Base-by-base conservation (phyloP, 192 early-diverging fungal species). In the Geosiphon pyriformis region DNA sequence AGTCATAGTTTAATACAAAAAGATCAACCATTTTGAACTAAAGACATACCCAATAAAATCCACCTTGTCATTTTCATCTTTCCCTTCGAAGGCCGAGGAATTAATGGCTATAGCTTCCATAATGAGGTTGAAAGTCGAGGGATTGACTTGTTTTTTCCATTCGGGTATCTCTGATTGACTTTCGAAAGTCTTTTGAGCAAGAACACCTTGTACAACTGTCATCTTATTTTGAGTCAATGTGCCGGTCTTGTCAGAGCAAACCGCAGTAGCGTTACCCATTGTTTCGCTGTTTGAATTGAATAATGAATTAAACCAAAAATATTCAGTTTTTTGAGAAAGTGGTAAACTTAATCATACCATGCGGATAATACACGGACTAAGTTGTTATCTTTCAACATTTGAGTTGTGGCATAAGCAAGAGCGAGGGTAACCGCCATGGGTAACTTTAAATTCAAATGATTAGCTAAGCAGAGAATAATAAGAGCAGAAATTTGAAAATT, bases 241-340 rank as follows among this genome's bases (percentile, higher is more conserved):
- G 12, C 92, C 92, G 8, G 92, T 94, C 75, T 94, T 94, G 74
- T 94, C 91, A 1, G 90, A 90, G 77, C 90, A 94, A 6, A 94
- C 84, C 30, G 88, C 81, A 0, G 90, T 92, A 12, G 86, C 90
- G 47, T 87, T 86, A 50, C 92, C 92, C 87, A 92, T 90, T 17
- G 88, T 91, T 77, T 92, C 92, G 68, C 85, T 62, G 8, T 29
- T 42, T 46, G 15, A 47, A 26, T 60, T 47, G 23, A 42, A 42
- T 7, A 23, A 37, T 60, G 23, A 47, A 4, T 42, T 6, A 42
- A 42, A 10, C 37, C 6, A 42, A 42, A 10, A 42, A 42, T 42
- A 42, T 42, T 42, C 6, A 15, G 37, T 42, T 42, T 15, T 4
- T 42, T 60, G 18, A 26, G 23, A 61, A 29, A 30, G 42, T 10